A percentile compares a stretch with the other conserved stretches of the same genome.
These are phyloP conservation scores for Pichia cactophila DNA, from an alignment of 1,139 yeast species.

Conservation along the genomic window DNA sequence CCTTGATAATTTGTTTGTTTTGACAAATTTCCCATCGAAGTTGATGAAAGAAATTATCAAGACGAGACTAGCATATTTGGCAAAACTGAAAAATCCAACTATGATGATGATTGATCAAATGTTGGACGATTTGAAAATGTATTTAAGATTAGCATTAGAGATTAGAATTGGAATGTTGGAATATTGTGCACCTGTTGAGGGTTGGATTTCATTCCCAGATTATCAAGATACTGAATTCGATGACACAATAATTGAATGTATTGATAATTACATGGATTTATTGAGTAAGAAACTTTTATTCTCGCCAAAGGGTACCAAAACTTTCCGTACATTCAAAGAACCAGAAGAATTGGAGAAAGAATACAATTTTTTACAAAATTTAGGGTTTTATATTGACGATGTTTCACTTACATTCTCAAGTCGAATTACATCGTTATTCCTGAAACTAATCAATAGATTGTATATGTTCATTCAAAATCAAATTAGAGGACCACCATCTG, in stretches of 20 bases:
- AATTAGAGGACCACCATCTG: constrained; percentile 52
- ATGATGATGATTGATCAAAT: constrained; percentile 96
- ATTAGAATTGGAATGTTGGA: constrained; percentile 63
- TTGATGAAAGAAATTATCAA: constrained; percentile 75
- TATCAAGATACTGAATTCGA: constrained; percentile 67
- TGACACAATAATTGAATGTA: constrained; percentile 63
- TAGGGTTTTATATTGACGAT: constrained; percentile 73
- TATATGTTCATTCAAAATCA: constrained; percentile 68
- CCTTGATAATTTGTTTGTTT: constrained; percentile 55
- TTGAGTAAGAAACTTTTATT: constrained; percentile 73
- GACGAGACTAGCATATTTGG: constrained; percentile 71
- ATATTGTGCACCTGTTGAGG: constrained; percentile 61
- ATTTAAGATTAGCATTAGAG: constrained; percentile 68
- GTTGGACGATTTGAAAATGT: constrained; percentile 76
- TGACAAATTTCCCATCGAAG: constrained; percentile 71
- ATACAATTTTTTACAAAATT: constrained; percentile 66
- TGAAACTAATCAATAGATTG: constrained; percentile 61
- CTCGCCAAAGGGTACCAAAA: constrained; percentile 51
- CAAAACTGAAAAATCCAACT: constrained; percentile 75
- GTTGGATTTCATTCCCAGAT: constrained; percentile 64
- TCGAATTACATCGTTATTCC: constrained; percentile 59
- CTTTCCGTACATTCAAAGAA: constrained; percentile 81
- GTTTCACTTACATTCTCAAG: constrained; percentile 80
- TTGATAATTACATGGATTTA: constrained; percentile 61
- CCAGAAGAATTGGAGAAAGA: constrained; percentile 81